Base-by-base conservation (phyloP, 2,329 filamentous ascomycete genomes). In the Ophiobolus disseminans region DNA sequence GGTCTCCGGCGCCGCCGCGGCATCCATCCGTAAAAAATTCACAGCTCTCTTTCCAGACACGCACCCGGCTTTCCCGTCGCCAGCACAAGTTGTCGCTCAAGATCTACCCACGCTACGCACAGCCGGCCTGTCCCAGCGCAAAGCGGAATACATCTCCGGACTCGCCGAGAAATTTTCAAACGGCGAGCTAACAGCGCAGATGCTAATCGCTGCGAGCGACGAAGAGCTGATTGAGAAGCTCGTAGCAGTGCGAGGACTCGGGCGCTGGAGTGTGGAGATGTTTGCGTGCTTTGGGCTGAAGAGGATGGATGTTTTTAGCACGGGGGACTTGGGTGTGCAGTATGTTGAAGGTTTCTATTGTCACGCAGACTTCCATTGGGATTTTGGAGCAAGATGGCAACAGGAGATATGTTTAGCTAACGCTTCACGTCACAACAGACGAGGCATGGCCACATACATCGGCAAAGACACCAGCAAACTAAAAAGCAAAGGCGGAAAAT, bases 241-340 rank as follows among this genome's bases (percentile, higher is more conserved):
- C 38, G 90, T 89, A 38, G 89, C 91, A 1, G 91, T 99, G 4
- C 82, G 93, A 8, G 94, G 94, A 0, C 76, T 97, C 40, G 94
- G 94, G 0, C 82, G 81, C 44, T 97, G 94, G 94, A 92, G 87
- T 38, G 91, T 96, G 11, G 92, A 68, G 40, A 68, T 99, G 94
- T 99, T 99, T 78, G 90, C 92, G 40, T 91, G 89, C 73, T 97
- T 99, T 74, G 89, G 85, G n/a, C 78, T 99, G 31, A 97, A 97
- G 80, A 82, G 92, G 10, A 88, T 91, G 81, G 93, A 99, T 75
- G 90, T 99, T 17, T 96, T 97, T 70, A 91, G 88, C 17, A 87
- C 90, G 1, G 93, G 94, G 1, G 93, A 99, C 75, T 75, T 99
- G 53, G 94, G 94, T 4, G 90, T 99, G 36, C 94, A 97, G 82